Evolutionary conservation across 768 basidiomycete species (phyloP), one percentile per base, ranked within the genome.

Genomic region (Termitomyces sp.): DNA sequence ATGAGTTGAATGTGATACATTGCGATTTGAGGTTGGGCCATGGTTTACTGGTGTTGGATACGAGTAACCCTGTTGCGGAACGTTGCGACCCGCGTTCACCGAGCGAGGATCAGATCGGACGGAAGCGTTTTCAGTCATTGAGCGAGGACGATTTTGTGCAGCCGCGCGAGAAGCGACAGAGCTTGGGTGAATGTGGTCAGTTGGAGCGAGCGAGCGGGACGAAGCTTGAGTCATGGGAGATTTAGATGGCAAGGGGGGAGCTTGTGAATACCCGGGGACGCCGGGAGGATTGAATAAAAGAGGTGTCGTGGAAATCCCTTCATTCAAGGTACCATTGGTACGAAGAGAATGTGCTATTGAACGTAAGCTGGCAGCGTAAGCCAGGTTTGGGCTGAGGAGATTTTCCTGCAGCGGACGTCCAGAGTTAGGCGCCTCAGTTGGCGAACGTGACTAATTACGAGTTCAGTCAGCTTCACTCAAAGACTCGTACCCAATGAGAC

Each of bases 371-470:
- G 59, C 61, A 48, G 59, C 10, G 16, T 28, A 18, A 49, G 44
- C 9, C 4, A 41, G 52, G 35, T 49, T 47, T 28, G 65, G 65
- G 53, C 62, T 66, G 10, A 68, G 57, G 32, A 62, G 57, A 28
- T 56, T 55, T 8, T 35, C 57, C 36, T 57, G 58, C 8, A 36
- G 60, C 14, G 41, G 57, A 26, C 53, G 60, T 18, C 23, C 58
- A 50, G 63, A 62, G n/a, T 55, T 26, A 13, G 57, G 47, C 8
- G 61, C 58, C 9, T 66, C 65, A 33, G 50, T 68, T 18, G 67
- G 65, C 5, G 64, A 65, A 55, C 61, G 55, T 18, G 67, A 68
- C 67, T 68, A 32, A 6, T 5, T 26, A 33, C 41, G 3, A 20
- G 3, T 20, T 23, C 40, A 49, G 13, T 40, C 23, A 33, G 55